Evolutionary conservation across 2,329 filamentous ascomycete species (phyloP), one percentile per base, ranked within the genome.

Genomic region (Massarina eburnea): DNA sequence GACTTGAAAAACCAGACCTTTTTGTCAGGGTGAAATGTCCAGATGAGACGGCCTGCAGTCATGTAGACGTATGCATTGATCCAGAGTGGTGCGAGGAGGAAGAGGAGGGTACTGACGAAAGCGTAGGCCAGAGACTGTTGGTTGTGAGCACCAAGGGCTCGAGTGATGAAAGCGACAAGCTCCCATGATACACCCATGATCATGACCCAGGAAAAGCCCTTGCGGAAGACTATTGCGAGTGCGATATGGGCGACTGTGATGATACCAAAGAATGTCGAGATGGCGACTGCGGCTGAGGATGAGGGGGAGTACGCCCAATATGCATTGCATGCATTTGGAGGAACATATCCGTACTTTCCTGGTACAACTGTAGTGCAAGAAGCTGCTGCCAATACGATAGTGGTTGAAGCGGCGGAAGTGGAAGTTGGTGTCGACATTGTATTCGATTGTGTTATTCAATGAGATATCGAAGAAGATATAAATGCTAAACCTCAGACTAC

Each of bases 41-140:
- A 66, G 19, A 76, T 65, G 53, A 76, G 55, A 1, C 74, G 67
- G 2, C 67, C 73, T 18, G 55, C 49, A 6, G 54, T 58, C 64
- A 68, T 66, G 52, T 77, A 77, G 4, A 68, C 62, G 50, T 71
- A 77, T 3, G 73, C 73, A 27, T 77, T 77, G 41, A 75, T 71
- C 73, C 49, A 61, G 1, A 75, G 57, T 3, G 70, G 70, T 1
- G 73, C 71, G 4, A 77, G 62, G 2, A 79, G 60, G 29, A 79
- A 70, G 5, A 80, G 57, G 4, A 79, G 56, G 3, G 69, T 69
- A 9, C 68, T 69, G 1, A 58, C 44, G 9, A 65, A 70, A 1
- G 67, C 62, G 30, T 64, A 64, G 0, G 48, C 46, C 0, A 49
- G 41, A 10, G 51, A 65, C 41, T 72, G 64, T 41, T 75, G 74